A percentile compares a stretch with the other conserved stretches of the same genome.
phyloP scores from a whole-genome alignment of 768 basidiomycete genomes.

The Rhizopogon rudus region DNA sequence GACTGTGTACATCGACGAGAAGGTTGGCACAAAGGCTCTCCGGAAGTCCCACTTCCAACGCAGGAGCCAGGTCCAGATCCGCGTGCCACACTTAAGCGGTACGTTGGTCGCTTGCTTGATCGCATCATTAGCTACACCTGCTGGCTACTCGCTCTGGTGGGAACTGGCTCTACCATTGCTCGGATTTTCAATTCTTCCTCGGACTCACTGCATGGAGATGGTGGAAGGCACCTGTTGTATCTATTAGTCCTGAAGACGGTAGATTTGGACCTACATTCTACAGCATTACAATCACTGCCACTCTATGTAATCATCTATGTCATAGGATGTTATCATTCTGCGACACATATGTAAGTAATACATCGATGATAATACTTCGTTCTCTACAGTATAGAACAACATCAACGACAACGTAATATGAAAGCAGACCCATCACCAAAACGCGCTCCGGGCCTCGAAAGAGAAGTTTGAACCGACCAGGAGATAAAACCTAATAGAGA shows the following conservation, averaged over 20 bases:
- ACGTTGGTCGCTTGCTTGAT: slow-evolving; percentile 63
- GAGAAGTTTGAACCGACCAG: too few species aligned
- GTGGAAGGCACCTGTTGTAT: slow-evolving; percentile 33
- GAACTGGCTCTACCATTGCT: slow-evolving; percentile 68
- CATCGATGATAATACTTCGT: too few species aligned
- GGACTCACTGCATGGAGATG: slow-evolving; percentile 63
- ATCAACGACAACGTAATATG: background rate
- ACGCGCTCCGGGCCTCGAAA: too few species aligned
- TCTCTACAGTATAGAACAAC: too few species aligned
- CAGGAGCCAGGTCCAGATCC: slow-evolving; percentile 15
- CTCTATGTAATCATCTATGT: too few species aligned
- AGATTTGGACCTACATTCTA: too few species aligned
- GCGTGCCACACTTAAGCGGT: slow-evolving; percentile 49
- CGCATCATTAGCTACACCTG: slow-evolving; percentile 61
- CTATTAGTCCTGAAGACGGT: slow-evolving; percentile 2
- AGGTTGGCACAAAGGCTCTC: background rate
- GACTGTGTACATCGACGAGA: slow-evolving; percentile 82
- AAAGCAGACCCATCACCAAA: too few species aligned
- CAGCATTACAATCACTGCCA: too few species aligned
- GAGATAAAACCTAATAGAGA: too few species aligned
- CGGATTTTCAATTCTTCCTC: slow-evolving; percentile 67
- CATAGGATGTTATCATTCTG: slow-evolving; percentile 3
- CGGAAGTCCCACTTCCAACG: background rate
- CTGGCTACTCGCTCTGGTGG: slow-evolving; percentile 53
- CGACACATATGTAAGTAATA: slow-evolving; percentile 36